Percentiles rank a stretch among this genome's conserved stretches.
phyloP scores from a whole-genome alignment of 768 basidiomycete species.

The Strobilomyces confusus region DNA sequence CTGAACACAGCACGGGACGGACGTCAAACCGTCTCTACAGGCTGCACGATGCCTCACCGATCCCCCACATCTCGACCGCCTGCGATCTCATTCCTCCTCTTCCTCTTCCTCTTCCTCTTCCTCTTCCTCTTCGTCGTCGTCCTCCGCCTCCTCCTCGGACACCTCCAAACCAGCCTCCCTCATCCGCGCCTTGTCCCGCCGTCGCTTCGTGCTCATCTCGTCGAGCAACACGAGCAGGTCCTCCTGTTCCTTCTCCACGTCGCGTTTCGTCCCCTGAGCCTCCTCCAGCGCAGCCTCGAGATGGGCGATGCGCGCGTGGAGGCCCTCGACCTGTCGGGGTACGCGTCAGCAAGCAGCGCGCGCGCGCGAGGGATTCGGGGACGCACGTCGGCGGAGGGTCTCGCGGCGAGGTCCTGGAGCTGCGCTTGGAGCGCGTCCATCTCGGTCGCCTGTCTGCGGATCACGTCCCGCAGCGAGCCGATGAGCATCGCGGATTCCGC shows the following conservation, averaged over 20 bases:
- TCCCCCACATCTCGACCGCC: too few species aligned
- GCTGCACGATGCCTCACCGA: too few species aligned
- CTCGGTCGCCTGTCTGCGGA: constrained; percentile 78
- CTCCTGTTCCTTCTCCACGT: constrained; percentile 94
- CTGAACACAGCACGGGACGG: too few species aligned
- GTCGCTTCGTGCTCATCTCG: constrained; percentile 83
- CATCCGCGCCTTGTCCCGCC: constrained; percentile 77
- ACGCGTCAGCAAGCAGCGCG: too few species aligned
- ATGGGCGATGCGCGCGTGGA: constrained; percentile 44
- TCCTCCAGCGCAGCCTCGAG: constrained; percentile 46
- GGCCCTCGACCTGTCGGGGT: constrained; percentile 36
- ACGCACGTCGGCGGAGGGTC: constrained; percentile 39
- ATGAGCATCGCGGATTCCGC: constrained; percentile 81
- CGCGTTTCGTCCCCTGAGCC: constrained; percentile 64
- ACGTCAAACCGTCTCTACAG: too few species aligned
- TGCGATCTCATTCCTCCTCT: neutral
- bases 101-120: constrained; percentile 24
- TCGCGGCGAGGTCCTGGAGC: constrained; percentile 40
- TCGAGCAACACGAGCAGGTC: constrained; percentile 91
- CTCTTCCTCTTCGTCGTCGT: constrained; percentile 53
- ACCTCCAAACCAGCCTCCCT: constrained; percentile 76
- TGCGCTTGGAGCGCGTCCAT: constrained; percentile 64
- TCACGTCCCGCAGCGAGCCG: constrained; percentile 76
- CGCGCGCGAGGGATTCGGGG: neutral
- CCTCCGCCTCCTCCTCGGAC: constrained; percentile 88